Evolutionary conservation across 305 asterid genomes (phyloP).

Genomic region (Salvia sclarea): DNA sequence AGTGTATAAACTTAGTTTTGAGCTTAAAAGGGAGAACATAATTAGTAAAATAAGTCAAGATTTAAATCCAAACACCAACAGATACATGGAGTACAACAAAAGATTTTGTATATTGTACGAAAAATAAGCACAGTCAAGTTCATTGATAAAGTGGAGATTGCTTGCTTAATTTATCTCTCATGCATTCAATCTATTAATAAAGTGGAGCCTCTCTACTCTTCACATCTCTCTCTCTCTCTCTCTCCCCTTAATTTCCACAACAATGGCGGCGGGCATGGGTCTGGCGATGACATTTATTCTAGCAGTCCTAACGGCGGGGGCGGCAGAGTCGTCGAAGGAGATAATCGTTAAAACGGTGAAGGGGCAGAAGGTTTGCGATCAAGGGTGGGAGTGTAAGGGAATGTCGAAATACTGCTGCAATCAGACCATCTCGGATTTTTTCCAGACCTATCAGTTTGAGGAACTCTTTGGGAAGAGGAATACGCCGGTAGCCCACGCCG

Average conservation of each 20-base stretch:
- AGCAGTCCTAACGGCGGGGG: constrained; percentile 28
- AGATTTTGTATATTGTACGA: no score
- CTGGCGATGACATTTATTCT: constrained; percentile 31
- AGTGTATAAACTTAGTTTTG: no score
- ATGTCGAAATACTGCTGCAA: constrained; percentile 71
- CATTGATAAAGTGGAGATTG: no score
- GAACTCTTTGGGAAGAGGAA: constrained; percentile 71
- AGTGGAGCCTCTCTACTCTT: constrained; percentile 1
- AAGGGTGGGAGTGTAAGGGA: constrained; percentile 73
- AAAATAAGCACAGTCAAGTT: no score
- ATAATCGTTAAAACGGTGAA: constrained; percentile 51
- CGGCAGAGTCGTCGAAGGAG: constrained; percentile 34
- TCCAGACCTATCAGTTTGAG: constrained; percentile 76
- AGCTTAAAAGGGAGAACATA: no score
- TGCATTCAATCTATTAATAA: no score
- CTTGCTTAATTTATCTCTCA: constrained; percentile 36
- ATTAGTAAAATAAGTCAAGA: no score
- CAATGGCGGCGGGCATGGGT: constrained; percentile 26
- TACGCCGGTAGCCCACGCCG: constrained; percentile 72
- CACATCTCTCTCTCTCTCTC: not conserved
- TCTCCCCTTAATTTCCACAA: constrained; percentile 27
- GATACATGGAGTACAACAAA: no score
- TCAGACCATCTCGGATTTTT: constrained; percentile 66
- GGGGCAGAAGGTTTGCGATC: constrained; percentile 64
- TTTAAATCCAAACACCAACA: no score